A percentile compares a stretch with the other conserved stretches of the same genome.
Evolutionary conservation across 2,329 filamentous ascomycete species (phyloP).

Genomic region (Claviceps digitariae): DNA sequence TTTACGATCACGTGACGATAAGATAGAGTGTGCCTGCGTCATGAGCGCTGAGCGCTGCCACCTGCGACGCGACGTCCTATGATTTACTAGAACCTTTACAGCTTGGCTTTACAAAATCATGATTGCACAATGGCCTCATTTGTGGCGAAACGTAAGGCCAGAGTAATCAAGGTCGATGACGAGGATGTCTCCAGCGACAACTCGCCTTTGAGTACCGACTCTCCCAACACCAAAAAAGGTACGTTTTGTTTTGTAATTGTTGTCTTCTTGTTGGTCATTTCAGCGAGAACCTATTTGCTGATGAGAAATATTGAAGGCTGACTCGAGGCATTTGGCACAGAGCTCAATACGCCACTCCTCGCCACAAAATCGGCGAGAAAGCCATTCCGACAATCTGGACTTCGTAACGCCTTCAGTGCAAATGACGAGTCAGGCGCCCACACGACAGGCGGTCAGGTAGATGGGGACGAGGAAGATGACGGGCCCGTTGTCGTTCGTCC

Average conservation of each 20-base stretch:
- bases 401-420: conserved; percentile 42
- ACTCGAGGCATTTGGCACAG: conserved; percentile 13
- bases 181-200: conserved; percentile 37
- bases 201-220: conserved; percentile 10
- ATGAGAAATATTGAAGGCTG: conserved; percentile 20
- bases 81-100: neutral
- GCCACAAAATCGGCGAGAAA: conserved; percentile 33
- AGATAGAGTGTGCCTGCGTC: conserved; percentile 19
- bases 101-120: neutral
- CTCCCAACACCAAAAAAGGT: conserved; percentile 21
- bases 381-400: conserved; percentile 41
- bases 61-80: neutral
- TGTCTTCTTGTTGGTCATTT: neutral
- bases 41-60: neutral
- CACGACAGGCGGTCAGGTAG: conserved; percentile 11
- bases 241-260: conserved; percentile 13
- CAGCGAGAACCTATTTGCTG: conserved; percentile 16
- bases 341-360: conserved; percentile 25
- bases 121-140: conserved; percentile 37
- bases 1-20: conserved; percentile 34
- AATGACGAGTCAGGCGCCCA: conserved; percentile 22
- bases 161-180: conserved; percentile 60
- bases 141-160: conserved; percentile 51
- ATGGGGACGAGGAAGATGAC: conserved; percentile 29
- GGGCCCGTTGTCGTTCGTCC: conserved; percentile 38